Evolutionary conservation across 2,329 filamentous ascomycete species (phyloP).

Genomic region (Talaromyces sp.): DNA sequence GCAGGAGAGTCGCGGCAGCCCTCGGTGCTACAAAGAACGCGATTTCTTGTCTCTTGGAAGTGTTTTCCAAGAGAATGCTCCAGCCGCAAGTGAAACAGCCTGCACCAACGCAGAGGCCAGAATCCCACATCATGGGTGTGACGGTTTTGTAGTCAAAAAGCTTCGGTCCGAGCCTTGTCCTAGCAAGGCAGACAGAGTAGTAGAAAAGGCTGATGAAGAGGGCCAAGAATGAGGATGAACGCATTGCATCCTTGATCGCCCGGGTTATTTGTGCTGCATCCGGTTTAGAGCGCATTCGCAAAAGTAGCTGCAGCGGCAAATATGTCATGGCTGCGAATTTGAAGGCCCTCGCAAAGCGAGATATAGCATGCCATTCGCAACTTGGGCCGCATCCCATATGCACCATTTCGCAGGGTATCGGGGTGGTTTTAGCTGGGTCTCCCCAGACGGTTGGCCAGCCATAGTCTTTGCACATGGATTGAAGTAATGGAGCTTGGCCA

Average conservation of each 20-base stretch:
- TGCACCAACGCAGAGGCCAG: constrained; percentile 59
- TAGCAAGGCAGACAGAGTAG: constrained; percentile 73
- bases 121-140: constrained; percentile 52
- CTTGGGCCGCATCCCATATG: constrained; percentile 71
- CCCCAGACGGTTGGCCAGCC: constrained; percentile 64
- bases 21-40: constrained; percentile 75
- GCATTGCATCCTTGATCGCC: constrained; percentile 55
- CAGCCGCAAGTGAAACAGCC: constrained; percentile 74
- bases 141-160: constrained; percentile 53
- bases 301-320: constrained; percentile 64
- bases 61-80: constrained; percentile 69
- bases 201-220: constrained; percentile 75
- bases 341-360: constrained; percentile 64
- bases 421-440: constrained; percentile 62
- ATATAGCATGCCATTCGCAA: constrained; percentile 65
- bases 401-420: constrained; percentile 76
- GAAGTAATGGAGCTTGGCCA: constrained; percentile 61
- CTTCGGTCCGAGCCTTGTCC: constrained; percentile 66
- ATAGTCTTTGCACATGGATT: constrained; percentile 67
- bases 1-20: constrained; percentile 68
- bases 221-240: constrained; percentile 72
- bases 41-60: constrained; percentile 64
- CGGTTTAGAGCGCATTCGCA: constrained; percentile 50
- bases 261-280: constrained; percentile 39
- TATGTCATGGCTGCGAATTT: constrained; percentile 71